Evolutionary conservation across 257 asterid genomes (phyloP).

Genomic region (Pogostemon cablin): DNA sequence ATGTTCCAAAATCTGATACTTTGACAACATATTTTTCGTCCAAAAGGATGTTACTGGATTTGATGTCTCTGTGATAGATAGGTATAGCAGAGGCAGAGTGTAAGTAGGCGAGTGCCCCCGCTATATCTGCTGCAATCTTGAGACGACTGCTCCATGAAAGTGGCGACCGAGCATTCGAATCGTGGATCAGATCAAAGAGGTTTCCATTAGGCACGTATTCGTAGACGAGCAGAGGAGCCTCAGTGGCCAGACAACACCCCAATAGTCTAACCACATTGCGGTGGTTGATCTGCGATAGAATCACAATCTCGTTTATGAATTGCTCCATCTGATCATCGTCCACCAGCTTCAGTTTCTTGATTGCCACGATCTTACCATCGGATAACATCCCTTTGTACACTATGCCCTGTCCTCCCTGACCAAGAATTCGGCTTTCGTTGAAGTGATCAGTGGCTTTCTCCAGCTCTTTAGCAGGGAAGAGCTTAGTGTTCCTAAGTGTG

Average conservation of each 20-base stretch:
- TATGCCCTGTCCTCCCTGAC: constrained; percentile 39
- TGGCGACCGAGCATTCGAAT: background rate
- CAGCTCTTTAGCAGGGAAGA: constrained; percentile 28
- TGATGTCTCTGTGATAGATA: constrained; percentile 37
- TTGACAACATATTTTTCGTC: constrained; percentile 32
- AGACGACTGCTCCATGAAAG: constrained; percentile 27
- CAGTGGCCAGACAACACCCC: constrained; percentile 36
- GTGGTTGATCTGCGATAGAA: constrained; percentile 36
- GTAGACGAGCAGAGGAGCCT: constrained; percentile 33
- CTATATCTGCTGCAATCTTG: constrained; percentile 31
- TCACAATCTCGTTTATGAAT: constrained; percentile 37
- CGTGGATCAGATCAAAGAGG: constrained; percentile 31
- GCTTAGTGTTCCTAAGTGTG: constrained; percentile 28
- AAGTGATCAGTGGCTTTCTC: constrained; percentile 39
- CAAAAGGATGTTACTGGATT: constrained; percentile 34
- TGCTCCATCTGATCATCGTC: constrained; percentile 32
- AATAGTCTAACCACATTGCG: constrained; percentile 34
- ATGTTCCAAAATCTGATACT: constrained; percentile 32
- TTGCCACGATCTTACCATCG: constrained; percentile 33
- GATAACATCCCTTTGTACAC: constrained; percentile 41
- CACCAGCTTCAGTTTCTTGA: constrained; percentile 33
- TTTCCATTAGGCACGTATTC: constrained; percentile 31
- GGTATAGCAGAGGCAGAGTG: constrained; percentile 34
- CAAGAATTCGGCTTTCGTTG: constrained; percentile 31
- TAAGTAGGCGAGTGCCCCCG: constrained; percentile 33